Base-by-base conservation (phyloP, 169 alveolate genomes). In the Cryptosporidium andersoni region DNA sequence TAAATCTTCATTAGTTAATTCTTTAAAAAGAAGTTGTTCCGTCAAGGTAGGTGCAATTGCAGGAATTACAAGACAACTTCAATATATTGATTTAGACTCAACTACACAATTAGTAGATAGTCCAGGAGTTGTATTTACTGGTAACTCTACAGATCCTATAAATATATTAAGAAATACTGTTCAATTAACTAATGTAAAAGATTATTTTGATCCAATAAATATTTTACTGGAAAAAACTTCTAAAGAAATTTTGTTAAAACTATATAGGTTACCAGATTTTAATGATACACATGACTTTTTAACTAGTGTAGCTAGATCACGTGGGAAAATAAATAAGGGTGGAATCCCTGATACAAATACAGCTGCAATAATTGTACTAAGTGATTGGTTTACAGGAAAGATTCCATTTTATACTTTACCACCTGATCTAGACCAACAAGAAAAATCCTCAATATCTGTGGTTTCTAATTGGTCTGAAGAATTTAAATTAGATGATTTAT, bases 61-160 rank as follows among this genome's bases (percentile, higher is more conserved):
- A n/a, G 99, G 99, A 51, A 90, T 92, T 88, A 96, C 99, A 6
- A 95, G 94, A 67, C 90, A 90, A 14, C 68, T 94, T 42, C 97
- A 96, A 89, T 96, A 93, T 81, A 94, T 96, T 36, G 89, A 92
- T 63, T 88, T 96, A 39, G 98, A 95, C 89, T 90, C 92, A 49
- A 91, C 95, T 56, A 94, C 96, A 2, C 92, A 92, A 60, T 80
- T 96, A 81, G 82, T 96, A 25, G 99, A 96, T 89, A 93, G 97
- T 45, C 99, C 99, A n/a, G 99, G 99, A 37, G 96, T 95, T 64
- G 95, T 95, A 60, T 88, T 94, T 62, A 89, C 91, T 63, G 95
- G 93, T 51, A 90, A 90, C 65, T 88, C 90, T 66, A 91, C 90
- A 49, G 89, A 88, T 67, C 92, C 94, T 25, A 63, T 89, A n/a